A percentile compares a stretch with the other conserved stretches of the same genome.
phyloP scores from a whole-genome alignment of 2,329 filamentous ascomycete genomes.

The Exophiala sp. region DNA sequence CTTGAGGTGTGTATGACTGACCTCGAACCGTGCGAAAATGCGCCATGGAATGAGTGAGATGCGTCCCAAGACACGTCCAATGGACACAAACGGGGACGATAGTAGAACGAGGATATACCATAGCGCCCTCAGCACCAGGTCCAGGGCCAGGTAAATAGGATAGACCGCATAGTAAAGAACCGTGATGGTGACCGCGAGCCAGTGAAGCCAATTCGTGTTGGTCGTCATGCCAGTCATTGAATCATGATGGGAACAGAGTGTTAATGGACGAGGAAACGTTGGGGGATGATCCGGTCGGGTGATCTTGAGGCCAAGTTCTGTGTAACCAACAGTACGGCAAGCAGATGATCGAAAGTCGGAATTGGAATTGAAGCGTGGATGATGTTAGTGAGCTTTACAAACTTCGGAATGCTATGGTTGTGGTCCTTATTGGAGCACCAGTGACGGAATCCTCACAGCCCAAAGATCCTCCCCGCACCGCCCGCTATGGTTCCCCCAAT shows the following conservation, averaged over 20 bases:
- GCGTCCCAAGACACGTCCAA: constrained; percentile 40
- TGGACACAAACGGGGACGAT: constrained; percentile 45
- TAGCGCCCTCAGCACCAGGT: constrained; percentile 35
- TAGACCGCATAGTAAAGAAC: constrained; percentile 35
- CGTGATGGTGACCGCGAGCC: constrained; percentile 28
- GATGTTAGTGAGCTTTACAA: neutral
- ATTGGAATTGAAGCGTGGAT: neutral
- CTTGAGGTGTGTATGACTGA: constrained; percentile 31
- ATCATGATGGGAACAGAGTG: constrained; percentile 5
- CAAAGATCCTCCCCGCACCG: neutral
- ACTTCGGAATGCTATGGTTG: neutral
- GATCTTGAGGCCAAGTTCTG: constrained; percentile 3
- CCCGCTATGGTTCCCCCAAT: neutral
- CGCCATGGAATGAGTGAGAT: constrained; percentile 46
- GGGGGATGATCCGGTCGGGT: neutral
- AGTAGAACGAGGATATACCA: constrained; percentile 38
- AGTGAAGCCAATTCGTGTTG: constrained; percentile 11
- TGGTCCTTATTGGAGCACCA: neutral
- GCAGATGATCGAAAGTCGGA: neutral
- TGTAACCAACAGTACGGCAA: neutral
- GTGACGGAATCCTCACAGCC: neutral
- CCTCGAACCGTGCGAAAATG: constrained; percentile 52
- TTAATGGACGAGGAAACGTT: neutral
- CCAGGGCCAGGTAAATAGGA: constrained; percentile 35
- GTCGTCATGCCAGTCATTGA: constrained; percentile 12